Evolutionary conservation across 208 protist species (phyloP).

Genomic region (Histomonas meleagridis): DNA sequence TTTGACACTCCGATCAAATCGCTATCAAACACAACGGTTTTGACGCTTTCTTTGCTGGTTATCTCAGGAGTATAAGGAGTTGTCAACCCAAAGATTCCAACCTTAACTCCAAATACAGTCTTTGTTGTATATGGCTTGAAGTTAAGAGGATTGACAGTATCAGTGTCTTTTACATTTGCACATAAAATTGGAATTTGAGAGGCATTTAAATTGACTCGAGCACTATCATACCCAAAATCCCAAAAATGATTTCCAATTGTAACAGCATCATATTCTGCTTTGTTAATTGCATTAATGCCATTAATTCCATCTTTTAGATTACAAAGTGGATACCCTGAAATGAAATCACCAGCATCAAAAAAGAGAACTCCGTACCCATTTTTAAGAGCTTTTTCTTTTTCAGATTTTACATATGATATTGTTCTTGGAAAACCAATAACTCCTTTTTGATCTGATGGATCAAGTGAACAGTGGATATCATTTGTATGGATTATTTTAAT

Average conservation of each 20-base stretch:
- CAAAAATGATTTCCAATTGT: not conserved
- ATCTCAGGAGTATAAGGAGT: not conserved
- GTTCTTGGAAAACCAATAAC: not conserved
- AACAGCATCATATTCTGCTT: not conserved
- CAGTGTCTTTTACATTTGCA: not conserved
- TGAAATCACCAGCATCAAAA: not conserved
- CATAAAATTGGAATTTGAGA: not conserved
- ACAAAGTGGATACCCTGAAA: not conserved
- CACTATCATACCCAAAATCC: not conserved
- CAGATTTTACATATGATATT: not conserved
- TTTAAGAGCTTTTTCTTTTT: not conserved
- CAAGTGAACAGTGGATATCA: not conserved
- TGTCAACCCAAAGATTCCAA: not conserved
- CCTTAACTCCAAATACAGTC: not conserved
- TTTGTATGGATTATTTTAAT: not conserved
- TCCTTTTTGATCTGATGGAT: not conserved
- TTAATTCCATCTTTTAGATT: not conserved
- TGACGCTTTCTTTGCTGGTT: not conserved
- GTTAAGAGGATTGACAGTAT: not conserved
- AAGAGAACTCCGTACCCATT: not conserved
- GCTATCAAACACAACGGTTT: not conserved
- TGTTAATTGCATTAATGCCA: not conserved
- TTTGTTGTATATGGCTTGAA: not conserved
- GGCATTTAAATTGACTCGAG: not conserved
- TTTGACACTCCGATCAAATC: not conserved